phyloP scores from a whole-genome alignment of 345 rosid species.

The Ricinus communis region DNA sequence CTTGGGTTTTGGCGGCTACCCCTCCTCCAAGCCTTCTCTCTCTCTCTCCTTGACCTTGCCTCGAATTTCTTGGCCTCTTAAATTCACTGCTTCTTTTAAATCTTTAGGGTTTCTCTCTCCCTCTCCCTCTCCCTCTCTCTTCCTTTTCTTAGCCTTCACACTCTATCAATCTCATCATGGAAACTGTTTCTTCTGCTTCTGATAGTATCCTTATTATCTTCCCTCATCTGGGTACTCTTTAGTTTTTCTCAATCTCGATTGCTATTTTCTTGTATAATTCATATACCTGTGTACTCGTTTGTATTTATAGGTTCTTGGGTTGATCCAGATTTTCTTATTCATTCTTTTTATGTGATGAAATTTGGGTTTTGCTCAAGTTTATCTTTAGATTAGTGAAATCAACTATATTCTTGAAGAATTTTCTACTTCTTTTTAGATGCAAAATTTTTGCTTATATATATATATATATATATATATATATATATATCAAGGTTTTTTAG shows the following conservation, averaged over 20 bases:
- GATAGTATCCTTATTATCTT: constrained; percentile 53
- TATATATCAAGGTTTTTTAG: neutral
- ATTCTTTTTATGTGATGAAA: constrained; percentile 10
- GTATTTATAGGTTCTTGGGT: neutral
- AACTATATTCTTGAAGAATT: neutral
- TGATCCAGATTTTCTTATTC: constrained; percentile 7
- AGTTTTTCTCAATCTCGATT: neutral
- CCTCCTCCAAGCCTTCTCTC: constrained; percentile 29
- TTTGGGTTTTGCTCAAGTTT: constrained; percentile 15
- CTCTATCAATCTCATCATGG: constrained; percentile 32
- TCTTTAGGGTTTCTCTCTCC: constrained; percentile 38
- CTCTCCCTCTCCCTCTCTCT: constrained; percentile 14
- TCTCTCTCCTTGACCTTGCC: neutral
- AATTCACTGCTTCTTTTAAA: neutral
- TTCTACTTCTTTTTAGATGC: neutral
- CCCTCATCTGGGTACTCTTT: constrained; percentile 44
- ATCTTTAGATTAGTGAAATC: neutral
- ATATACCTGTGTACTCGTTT: too few relatives aligned
- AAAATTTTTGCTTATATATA: neutral
- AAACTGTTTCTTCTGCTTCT: constrained; percentile 44
- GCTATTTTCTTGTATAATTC: neutral
- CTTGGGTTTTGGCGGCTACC: constrained; percentile 49
- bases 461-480: too few relatives aligned
- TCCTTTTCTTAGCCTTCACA: constrained; percentile 9
- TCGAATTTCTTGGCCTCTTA: neutral